Base-by-base conservation (phyloP, 495 filamentous ascomycete genomes). In the Aspergillus homomorphus region DNA sequence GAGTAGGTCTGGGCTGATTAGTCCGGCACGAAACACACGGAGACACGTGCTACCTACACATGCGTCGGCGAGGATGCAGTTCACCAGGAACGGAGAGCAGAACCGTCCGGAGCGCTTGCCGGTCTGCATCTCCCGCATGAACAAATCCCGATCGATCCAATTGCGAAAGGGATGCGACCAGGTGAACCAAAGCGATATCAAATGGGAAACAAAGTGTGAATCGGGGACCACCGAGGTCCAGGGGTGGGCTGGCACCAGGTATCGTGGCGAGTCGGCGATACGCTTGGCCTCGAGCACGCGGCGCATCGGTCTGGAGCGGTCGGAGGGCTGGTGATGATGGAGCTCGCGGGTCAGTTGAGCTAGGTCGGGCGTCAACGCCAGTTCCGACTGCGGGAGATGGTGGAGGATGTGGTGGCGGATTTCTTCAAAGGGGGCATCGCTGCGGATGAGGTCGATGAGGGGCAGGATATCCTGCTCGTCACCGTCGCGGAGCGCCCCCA, bases 51-150 rank as follows among this genome's bases (percentile, higher is more conserved):
- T 16, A 61, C 66, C 30, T 66, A 67, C 75, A 67, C 62, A 75
- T 53, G 56, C 71, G 26, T 60, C 54, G 9, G 76, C 69, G 24
- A 76, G 71, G 28, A 80, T 70, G 8, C 68, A 63, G 49, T 80
- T 78, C n/a, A 80, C 76, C 38, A 80, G 62, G 24, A 77, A 70
- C 7, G 75, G 68, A 2, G 77, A 77, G 60, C 76, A 80, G 56
- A 69, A 74, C 33, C 54, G 51, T 0, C 57, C 55, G 4, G 59
- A 62, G 15, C 63, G 22, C 18, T 60, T 46, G 6, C 65, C 66
- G 12, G 60, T 45, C 19, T 61, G 58, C 68, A 79, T 75, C 46
- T 79, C 74, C 7, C 68, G 58, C 18, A 78, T 45, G 57, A 79
- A 78, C 23, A 73, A 51, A 28, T 73, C 67, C 14, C 69, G 66